Base-by-base conservation (phyloP, 2,329 filamentous ascomycete genomes). In the Decorospora gaudefroyi region DNA sequence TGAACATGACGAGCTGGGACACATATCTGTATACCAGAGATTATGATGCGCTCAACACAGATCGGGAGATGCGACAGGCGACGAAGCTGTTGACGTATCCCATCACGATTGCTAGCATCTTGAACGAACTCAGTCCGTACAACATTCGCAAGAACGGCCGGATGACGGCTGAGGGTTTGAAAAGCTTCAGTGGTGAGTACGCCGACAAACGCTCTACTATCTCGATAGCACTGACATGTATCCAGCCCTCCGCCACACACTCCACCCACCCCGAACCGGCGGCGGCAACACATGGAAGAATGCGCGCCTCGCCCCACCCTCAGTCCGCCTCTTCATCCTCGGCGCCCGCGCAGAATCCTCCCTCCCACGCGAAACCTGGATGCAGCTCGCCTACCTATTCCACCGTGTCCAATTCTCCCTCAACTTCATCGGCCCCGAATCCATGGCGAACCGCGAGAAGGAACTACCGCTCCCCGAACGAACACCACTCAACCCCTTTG, bases 1-100 rank as follows among this genome's bases (percentile, higher is more conserved):
- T 96, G 56, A 99, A 99, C 72, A 91, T 99, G 87, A 95, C 87
- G 29, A 99, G 95, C 70, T 99, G 93, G 93, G 93, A 99, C 71
- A 97, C 93, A 0, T 89, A 95, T 60, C 77, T 99, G 65, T 99
- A 96, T 68, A 95, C 90, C 3, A 81, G 93, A 62, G 87, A 95
- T 61, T 97, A 93, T 62, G 82, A 86, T 55, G 95, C 95, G 4
- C 85, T 99, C 65, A 90, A 99, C 68, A 84, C 90, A 50, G 91
- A 96, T 67, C 82, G 92, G 46, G 86, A 85, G 62, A 87, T 99
- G 84, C 81, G 93, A 48, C 95, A 99, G 72, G 91, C 90, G 17
- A 99, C 93, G 1, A 83, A 90, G 55, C 79, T 99, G 57, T 76
- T 99, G 59, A 99, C 95, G 12, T 99, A 99, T 69, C 93, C 93